A percentile compares a stretch with the other conserved stretches of the same genome.
phyloP scores from a whole-genome alignment of 106 monocot genomes.

The Acorus calamus region DNA sequence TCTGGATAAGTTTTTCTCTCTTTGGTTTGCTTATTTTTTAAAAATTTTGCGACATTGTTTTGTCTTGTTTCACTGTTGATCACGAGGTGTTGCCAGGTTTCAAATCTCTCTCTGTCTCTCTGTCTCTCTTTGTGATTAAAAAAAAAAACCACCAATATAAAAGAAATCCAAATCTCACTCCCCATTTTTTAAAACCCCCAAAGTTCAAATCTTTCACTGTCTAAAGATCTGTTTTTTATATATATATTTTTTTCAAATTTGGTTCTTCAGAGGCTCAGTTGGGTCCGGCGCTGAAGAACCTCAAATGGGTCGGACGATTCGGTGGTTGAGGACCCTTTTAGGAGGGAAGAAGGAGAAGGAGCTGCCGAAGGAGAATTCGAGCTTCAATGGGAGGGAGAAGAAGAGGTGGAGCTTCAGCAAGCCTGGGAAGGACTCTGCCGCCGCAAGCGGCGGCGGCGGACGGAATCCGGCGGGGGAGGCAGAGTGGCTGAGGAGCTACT shows the following conservation, averaged over 20 bases:
- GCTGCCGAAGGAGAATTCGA: not conserved
- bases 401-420: slow-evolving; percentile 73
- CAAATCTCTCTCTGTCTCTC: not conserved
- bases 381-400: slow-evolving; percentile 33
- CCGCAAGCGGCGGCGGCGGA: not conserved
- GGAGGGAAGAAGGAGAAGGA: slow-evolving; percentile 46
- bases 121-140: not conserved
- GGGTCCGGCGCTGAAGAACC: not conserved
- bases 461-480: slow-evolving; percentile 3
- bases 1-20: not conserved
- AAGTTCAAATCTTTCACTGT: not conserved
- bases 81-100: slow-evolving; percentile 34
- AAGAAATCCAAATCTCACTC: not conserved
- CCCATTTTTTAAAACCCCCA: not conserved
- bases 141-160: too few relatives aligned
- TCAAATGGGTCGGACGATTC: slow-evolving; percentile 55
- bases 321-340: slow-evolving; percentile 59
- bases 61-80: slow-evolving; percentile 37
- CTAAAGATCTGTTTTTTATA: not conserved
- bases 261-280: not conserved
- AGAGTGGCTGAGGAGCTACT: slow-evolving; percentile 47
- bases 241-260: not conserved
- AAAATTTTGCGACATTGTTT: slow-evolving; percentile 20
- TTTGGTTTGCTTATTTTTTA: not conserved
- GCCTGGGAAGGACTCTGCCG: slow-evolving; percentile 24